Conservation (phyloP, 495 filamentous ascomycete species). For the Melanomma pulvis-pyrius region DNA sequence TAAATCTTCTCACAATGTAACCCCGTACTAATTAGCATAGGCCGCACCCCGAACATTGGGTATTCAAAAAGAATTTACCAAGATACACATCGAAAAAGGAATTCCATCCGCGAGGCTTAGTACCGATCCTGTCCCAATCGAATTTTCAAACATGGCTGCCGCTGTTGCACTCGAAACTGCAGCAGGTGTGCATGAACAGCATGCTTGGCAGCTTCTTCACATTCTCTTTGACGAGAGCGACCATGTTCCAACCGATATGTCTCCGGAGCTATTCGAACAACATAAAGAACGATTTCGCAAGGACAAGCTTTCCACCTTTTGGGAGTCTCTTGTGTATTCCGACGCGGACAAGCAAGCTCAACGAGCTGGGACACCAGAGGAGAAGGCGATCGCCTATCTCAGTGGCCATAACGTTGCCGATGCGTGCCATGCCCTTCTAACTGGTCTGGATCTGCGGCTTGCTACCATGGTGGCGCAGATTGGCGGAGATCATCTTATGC, state of each 20-base stretch:
- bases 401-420: conserved; percentile 75
- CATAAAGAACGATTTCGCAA: conserved; percentile 54
- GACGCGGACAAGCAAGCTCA: conserved; percentile 56
- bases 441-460: conserved; percentile 73
- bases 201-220: conserved; percentile 75
- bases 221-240: conserved; percentile 78
- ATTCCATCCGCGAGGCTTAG: conserved; percentile 54
- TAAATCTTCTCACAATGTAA: neutral
- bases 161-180: conserved; percentile 36
- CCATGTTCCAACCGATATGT: conserved; percentile 55
- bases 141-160: conserved; percentile 46
- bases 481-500: conserved; percentile 64
- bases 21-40: conserved; percentile 39
- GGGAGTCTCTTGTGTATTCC: conserved; percentile 63
- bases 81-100: conserved; percentile 45
- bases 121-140: conserved; percentile 32
- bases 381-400: conserved; percentile 79
- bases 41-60: conserved; percentile 44
- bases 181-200: conserved; percentile 57
- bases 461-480: conserved; percentile 83
- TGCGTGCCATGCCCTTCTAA: conserved; percentile 76
- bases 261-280: conserved; percentile 51
- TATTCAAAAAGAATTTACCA: conserved; percentile 49
- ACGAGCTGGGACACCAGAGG: conserved; percentile 63
- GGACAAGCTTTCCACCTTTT: conserved; percentile 61